Evolutionary conservation across 108 stramenopile genomes (phyloP).

Genomic region (Cyclostephanos tholiformis): DNA sequence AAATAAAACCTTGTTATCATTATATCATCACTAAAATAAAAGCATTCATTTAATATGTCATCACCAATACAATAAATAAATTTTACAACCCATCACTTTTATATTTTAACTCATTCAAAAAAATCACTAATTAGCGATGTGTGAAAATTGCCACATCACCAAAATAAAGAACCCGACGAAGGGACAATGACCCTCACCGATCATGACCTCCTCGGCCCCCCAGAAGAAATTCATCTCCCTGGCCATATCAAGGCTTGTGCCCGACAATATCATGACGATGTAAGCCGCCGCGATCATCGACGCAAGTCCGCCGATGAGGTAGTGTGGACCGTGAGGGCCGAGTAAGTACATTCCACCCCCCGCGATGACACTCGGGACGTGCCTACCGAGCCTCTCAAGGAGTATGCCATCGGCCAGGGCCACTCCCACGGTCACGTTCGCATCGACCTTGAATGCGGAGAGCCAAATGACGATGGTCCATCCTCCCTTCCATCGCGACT

Average conservation of each 20-base stretch:
- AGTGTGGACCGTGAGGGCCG: constrained; percentile 63
- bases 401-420: constrained; percentile 50
- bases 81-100: no score
- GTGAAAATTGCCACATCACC: no score
- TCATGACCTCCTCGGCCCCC: constrained; percentile 60
- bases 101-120: no score
- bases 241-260: constrained; percentile 55
- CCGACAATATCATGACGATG: constrained; percentile 43
- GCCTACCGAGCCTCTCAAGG: constrained; percentile 37
- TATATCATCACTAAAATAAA: no score
- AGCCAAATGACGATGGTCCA: constrained; percentile 47
- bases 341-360: constrained; percentile 55
- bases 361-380: constrained; percentile 56
- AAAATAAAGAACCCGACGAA: constrained; percentile 21
- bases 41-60: no score
- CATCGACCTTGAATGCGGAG: constrained; percentile 64
- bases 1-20: no score
- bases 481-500: no score
- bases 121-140: no score
- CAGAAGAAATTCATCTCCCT: constrained; percentile 62
- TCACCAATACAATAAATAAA: no score
- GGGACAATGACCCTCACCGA: constrained; percentile 12
- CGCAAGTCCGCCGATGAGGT: constrained; percentile 50
- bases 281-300: constrained; percentile 54
- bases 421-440: constrained; percentile 30